phyloP scores from a whole-genome alignment of 1,139 yeast genomes.

The Suhomyces ambrosiae region DNA sequence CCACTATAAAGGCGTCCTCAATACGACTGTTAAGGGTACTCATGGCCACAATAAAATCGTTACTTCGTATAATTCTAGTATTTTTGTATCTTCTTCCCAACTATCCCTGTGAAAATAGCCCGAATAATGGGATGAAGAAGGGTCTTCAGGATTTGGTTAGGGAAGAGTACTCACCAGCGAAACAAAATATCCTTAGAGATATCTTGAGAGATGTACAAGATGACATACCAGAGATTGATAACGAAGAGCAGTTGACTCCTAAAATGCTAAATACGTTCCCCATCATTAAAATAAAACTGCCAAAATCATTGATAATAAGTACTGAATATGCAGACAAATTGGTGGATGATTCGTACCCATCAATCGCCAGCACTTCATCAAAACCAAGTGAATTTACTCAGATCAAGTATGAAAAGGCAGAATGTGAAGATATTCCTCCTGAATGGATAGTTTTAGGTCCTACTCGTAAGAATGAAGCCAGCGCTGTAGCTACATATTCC shows the following conservation, averaged over 20 bases:
- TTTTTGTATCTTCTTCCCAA: too few species aligned
- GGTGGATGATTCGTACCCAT: conserved; percentile 4
- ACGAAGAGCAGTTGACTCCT: conserved; percentile 11
- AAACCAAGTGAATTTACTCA: conserved; percentile 9
- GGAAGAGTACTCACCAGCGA: neutral
- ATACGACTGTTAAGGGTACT: too few species aligned
- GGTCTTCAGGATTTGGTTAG: neutral
- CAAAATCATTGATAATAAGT: conserved; percentile 16
- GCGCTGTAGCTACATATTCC: conserved; percentile 21
- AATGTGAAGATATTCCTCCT: neutral
- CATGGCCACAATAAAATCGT: too few species aligned
- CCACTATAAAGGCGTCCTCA: conserved; percentile 1
- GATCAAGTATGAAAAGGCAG: conserved; percentile 12
- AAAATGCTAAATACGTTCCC: conserved; percentile 11
- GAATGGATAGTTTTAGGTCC: conserved; percentile 18
- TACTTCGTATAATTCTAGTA: too few species aligned
- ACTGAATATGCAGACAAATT: conserved; percentile 4
- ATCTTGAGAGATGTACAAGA: conserved; percentile 4
- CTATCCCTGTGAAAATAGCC: too few species aligned
- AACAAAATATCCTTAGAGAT: neutral
- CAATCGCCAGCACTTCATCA: neutral
- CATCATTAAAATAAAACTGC: conserved; percentile 8
- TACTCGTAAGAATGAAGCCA: conserved; percentile 14
- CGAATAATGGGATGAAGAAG: too few species aligned
- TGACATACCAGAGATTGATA: conserved; percentile 11